Evolutionary conservation across 129 eudicot genomes (phyloP), one percentile per base, ranked within the genome.

Genomic region (Saussurea involucrata): DNA sequence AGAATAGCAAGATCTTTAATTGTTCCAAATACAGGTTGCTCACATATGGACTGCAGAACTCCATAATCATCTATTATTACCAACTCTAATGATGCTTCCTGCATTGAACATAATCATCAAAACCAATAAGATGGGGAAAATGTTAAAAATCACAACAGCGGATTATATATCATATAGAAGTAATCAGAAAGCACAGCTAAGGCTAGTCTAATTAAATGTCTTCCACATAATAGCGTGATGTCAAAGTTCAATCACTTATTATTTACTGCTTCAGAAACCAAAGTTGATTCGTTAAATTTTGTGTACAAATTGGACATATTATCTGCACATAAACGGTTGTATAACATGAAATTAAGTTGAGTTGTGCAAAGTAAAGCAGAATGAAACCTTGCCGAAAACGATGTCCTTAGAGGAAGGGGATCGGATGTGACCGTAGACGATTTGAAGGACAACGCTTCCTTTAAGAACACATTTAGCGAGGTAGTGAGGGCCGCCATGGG

Each of bases 51-150:
- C 82, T 95, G 99, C 68, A 89, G 71, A 65, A 85, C 79, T 24
- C 99, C 99, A 80, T 92, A 89, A 29, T 92, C 92, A 74, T 88
- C 96, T 0, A 95, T 81, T 44, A 88, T 72, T 67, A 88, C 98
- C 92, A 93, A 53, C 86, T 93, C 98, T 80, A 93, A 77, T 15
- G 95, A 86, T 9, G 98, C 88, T 74, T 93, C 98, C 98, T 93
- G 85, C 55, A 85, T 64, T 31, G 78, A 80, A 58, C 69, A 36
- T 17, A 24, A 74, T 24, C 77, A 36, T 34, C 78, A 31, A 53
- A 72, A 28, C 5, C 42, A 63, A 53, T n/a, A 55, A 49, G 25
- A 78, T 49, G 66, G 8, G 67, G 15, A 15, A 21, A 68, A n/a
- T 4, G 18, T 44, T 40, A 24, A 4, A 68, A 24, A 63, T 11